Evolutionary conservation across 2,329 filamentous ascomycete genomes (phyloP), one percentile per base, ranked within the genome.

Genomic region (Diplodia seriata): DNA sequence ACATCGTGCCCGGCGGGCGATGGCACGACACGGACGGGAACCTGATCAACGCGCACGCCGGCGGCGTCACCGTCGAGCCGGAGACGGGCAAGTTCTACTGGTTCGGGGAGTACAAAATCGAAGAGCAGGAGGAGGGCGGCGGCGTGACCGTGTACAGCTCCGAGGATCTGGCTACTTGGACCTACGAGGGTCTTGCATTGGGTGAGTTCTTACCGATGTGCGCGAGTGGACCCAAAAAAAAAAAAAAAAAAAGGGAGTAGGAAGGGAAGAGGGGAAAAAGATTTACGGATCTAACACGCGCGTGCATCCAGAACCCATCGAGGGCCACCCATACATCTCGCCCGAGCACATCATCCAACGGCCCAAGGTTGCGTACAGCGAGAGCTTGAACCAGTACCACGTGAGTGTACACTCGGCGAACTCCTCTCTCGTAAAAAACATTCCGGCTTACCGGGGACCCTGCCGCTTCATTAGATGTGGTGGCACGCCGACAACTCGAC

Each of bases 101-200:
- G 81, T 89, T 89, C 67, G 87, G 87, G 43, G 87, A 89, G 73
- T 85, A 87, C 77, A 89, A 89, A 76, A 77, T 82, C 12, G 75
- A 89, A 70, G 85, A 82, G 0, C 85, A 87, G 69, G 81, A 80
- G 8, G 87, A 89, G 72, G 87, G 87, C 11, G 87, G 85, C 0
- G 87, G 87, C 20, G 77, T 89, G 0, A 85, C 85, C 0, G 87
- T 88, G 0, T 87, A 87, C 73, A 88, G 85, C 73, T 89, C 87
- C 0, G 81, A 85, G 23, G 86, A 89, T 70, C 77, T 89, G 1
- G 85, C 84, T 2, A 89, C 86, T 0, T 89, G 87, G 87, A 78
- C 83, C 23, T 81, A 76, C 51, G 85, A 88, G 68, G 87, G 87
- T 0, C 75, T 88, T 49, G 87, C 87, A 1, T 76, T 89, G 12